Base-by-base conservation (phyloP, 768 basidiomycete species). In the Candolleomyces eurysporus region DNA sequence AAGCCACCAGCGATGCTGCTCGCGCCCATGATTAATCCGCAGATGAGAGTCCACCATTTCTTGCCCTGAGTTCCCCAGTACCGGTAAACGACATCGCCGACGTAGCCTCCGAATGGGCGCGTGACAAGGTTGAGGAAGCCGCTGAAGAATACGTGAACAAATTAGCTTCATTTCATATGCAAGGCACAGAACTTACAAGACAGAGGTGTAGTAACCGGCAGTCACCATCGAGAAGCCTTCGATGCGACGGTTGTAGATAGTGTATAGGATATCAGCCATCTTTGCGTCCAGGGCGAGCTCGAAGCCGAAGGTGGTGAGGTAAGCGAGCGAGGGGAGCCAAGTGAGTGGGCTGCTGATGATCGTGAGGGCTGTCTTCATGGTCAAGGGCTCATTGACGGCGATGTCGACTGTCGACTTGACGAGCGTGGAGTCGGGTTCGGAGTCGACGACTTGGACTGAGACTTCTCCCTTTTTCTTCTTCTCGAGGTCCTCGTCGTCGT, bases 231-330 rank as follows among this genome's bases (percentile, higher is more conserved):
- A 76, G 58, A 86, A 80, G 17, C 70, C 68, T 14, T 66, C 49
- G 4, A 71, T 65, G 48, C 69, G 69, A 61, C 74, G 72, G 55
- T 62, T 72, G 68, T 74, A 80, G 17, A 81, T 66, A 9, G 48
- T 66, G 63, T 75, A 78, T 14, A 85, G 69, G 8, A 82, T 74
- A 59, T 73, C 78, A n/a, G 80, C 76, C 64, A 86, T 72, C 61
- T 80, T 79, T 7, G 78, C 79, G 64, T 88, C 83, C 48, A 88
- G 77, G 0, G 81, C 79, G 7, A 88, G 77, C 68, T 87, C 86
- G 50, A 79, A 76, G 0, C 86, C 85, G 64, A 87, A 86, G 2
- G 84, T 84, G 0, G 80, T 80, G 42, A 80, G 63, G 61, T 87
- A 87, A 13, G 79, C 81, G 9, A 84, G 66, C 0, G 80, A 70